These are phyloP conservation scores for Termitomyces sp. DNA, from an alignment of 768 basidiomycete species.

Conservation along the genomic window DNA sequence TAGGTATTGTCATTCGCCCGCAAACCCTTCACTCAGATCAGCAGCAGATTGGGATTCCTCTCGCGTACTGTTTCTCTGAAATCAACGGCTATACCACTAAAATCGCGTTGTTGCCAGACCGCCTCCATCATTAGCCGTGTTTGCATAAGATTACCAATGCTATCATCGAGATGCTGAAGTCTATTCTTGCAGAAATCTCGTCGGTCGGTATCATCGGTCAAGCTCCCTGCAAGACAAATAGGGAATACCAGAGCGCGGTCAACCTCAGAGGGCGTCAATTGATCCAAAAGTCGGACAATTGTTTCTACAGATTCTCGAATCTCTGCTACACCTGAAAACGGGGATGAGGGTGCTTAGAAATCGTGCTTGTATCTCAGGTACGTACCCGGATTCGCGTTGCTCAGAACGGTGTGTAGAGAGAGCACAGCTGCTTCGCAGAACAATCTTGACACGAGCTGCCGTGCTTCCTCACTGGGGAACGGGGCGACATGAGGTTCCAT, in stretches of 20 bases:
- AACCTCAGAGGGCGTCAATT: constrained; percentile 52
- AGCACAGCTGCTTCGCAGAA: constrained; percentile 65
- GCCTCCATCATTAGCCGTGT: constrained; percentile 62
- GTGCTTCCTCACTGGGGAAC: constrained; percentile 42
- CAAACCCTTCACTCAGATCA: constrained; percentile 33
- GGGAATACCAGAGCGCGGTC: constrained; percentile 74
- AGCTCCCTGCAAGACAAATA: constrained; percentile 67
- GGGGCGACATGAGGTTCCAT: constrained; percentile 27
- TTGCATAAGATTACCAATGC: constrained; percentile 58
- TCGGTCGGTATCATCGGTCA: constrained; percentile 61
- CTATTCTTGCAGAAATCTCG: constrained; percentile 59
- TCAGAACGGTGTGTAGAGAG: constrained; percentile 70
- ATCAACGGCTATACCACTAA: constrained; percentile 49
- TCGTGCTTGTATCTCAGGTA: constrained; percentile 11
- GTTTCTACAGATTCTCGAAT: constrained; percentile 55
- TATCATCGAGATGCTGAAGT: constrained; percentile 50
- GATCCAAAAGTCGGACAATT: constrained; percentile 51
- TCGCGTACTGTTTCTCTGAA: constrained; percentile 60
- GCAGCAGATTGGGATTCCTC: constrained; percentile 44
- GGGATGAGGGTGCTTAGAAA: constrained; percentile 1
- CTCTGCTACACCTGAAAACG: constrained; percentile 61
- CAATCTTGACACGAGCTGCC: constrained; percentile 47
- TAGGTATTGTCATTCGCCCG: constrained; percentile 15
- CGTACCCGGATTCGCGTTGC: constrained; percentile 67
- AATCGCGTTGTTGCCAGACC: constrained; percentile 67